Evolutionary conservation across 2,329 filamentous ascomycete species (phyloP).

Genomic region (Cladophialophora exuberans): DNA sequence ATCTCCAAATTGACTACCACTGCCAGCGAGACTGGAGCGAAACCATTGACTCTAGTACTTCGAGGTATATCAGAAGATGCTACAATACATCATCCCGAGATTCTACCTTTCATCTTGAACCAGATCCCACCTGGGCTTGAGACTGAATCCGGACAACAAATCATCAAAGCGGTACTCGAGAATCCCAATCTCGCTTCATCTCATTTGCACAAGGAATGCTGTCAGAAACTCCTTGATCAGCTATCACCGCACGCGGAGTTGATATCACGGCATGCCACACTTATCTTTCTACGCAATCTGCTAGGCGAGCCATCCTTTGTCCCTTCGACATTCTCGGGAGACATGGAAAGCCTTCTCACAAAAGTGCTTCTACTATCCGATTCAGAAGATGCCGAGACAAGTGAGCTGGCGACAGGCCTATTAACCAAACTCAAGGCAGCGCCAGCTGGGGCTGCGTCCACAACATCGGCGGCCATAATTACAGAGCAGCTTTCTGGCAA

Average conservation of each 20-base stretch:
- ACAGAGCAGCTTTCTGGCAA: constrained; percentile 30
- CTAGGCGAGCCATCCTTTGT: neutral
- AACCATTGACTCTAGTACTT: constrained; percentile 17
- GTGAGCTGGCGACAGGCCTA: constrained; percentile 23
- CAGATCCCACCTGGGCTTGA: constrained; percentile 44
- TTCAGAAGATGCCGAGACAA: constrained; percentile 15
- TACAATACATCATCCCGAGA: constrained; percentile 3
- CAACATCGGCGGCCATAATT: constrained; percentile 24
- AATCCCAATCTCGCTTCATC: constrained; percentile 41
- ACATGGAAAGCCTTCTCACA: constrained; percentile 15
- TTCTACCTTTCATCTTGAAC: constrained; percentile 39
- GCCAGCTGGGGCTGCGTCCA: constrained; percentile 5
- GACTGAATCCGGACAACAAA: constrained; percentile 3
- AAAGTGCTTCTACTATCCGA: constrained; percentile 31
- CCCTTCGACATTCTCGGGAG: neutral
- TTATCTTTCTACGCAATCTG: constrained; percentile 16
- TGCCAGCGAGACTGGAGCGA: constrained; percentile 32
- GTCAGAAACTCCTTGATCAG: constrained; percentile 25
- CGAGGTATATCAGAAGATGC: constrained; percentile 13
- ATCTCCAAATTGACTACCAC: constrained; percentile 41
- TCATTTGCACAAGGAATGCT: constrained; percentile 37
- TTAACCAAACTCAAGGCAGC: constrained; percentile 20
- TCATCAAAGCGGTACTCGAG: constrained; percentile 40
- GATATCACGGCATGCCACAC: constrained; percentile 13
- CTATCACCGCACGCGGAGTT: constrained; percentile 25